Evolutionary conservation across 148 eudicot genomes (phyloP).

Genomic region (Amaranthus palmeri): DNA sequence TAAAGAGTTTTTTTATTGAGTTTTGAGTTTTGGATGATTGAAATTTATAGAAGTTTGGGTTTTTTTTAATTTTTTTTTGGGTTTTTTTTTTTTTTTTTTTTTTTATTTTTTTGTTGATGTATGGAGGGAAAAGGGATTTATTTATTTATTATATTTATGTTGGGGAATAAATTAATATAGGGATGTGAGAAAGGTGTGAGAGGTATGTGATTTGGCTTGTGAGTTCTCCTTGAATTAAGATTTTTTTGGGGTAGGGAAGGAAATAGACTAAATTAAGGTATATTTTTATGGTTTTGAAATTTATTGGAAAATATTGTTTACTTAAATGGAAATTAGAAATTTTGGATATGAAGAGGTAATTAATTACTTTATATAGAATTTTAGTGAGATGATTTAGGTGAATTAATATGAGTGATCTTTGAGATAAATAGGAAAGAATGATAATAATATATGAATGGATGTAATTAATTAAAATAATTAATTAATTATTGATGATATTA

Average conservation of each 20-base stretch:
- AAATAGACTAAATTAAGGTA: slow-evolving; percentile 13
- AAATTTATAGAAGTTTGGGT: slow-evolving; percentile 19
- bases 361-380: too few relatives aligned
- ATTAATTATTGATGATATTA: too few relatives aligned
- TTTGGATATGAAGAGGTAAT: too few relatives aligned
- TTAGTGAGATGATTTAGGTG: too few relatives aligned
- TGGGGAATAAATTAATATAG: slow-evolving; percentile 6
- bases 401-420: too few relatives aligned
- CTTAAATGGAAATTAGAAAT: too few relatives aligned
- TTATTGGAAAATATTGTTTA: too few relatives aligned
- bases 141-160: neutral
- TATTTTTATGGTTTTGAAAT: slow-evolving; percentile 3
- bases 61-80: neutral
- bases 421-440: too few relatives aligned
- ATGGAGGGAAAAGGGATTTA: too few relatives aligned
- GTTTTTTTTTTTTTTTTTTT: neutral
- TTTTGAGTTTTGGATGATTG: neutral
- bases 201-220: slow-evolving; percentile 16
- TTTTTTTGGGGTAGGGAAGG: slow-evolving; percentile 2
- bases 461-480: too few relatives aligned
- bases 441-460: too few relatives aligned
- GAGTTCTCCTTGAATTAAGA: slow-evolving; percentile 18
- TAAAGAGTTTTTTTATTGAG: neutral
- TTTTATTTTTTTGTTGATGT: too few relatives aligned
- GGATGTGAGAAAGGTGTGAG: slow-evolving; percentile 21